phyloP scores from a whole-genome alignment of 306 rosid genomes.

The Neltuma alba region DNA sequence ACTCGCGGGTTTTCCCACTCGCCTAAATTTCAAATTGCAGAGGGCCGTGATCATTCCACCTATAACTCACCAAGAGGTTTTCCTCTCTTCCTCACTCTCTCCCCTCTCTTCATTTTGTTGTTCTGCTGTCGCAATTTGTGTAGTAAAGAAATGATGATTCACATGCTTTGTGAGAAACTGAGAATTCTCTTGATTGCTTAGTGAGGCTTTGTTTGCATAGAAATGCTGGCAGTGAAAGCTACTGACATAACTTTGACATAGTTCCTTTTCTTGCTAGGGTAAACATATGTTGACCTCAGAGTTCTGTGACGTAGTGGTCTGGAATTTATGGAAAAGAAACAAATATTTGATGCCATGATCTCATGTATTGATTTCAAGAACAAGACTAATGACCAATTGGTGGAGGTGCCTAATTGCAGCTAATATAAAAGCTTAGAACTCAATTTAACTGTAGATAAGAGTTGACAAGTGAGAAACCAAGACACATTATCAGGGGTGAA shows the following conservation, averaged over 20 bases:
- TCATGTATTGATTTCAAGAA: background rate
- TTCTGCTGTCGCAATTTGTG: background rate
- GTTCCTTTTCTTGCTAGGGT: background rate
- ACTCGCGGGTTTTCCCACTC: conserved; percentile 19
- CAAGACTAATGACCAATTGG: background rate
- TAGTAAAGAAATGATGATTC: background rate
- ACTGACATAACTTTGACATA: background rate
- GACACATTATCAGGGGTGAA: background rate
- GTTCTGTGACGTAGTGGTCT: conserved; percentile 4
- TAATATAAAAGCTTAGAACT: background rate
- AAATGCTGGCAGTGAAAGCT: background rate
- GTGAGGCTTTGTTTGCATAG: background rate
- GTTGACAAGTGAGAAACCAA: background rate
- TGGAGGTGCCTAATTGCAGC: background rate
- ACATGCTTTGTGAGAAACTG: conserved; percentile 23
- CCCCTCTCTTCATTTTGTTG: background rate
- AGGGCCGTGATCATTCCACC: conserved; percentile 1
- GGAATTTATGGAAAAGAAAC: conserved; percentile 2
- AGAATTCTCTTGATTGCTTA: background rate
- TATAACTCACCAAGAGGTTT: conserved; percentile 13
- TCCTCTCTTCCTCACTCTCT: background rate
- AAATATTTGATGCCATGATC: background rate
- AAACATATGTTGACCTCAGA: background rate
- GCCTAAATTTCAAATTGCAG: conserved; percentile 38
- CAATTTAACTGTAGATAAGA: background rate